Evolutionary conservation across 331 rosid genomes (phyloP), one percentile per base, ranked within the genome.

Genomic region (Acacia pycnantha): DNA sequence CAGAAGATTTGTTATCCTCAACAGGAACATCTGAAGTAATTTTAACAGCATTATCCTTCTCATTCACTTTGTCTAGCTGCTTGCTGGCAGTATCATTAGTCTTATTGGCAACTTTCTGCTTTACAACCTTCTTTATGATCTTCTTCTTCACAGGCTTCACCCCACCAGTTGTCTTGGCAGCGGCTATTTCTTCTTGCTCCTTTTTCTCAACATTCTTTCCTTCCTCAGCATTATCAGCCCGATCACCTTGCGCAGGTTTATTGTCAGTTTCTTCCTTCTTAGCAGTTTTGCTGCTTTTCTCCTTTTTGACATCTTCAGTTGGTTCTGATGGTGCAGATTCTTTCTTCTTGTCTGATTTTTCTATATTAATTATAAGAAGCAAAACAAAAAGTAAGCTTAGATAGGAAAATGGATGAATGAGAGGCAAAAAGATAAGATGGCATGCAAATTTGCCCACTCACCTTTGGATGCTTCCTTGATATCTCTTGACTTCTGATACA

Each of bases 101-200:
- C 89, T 90, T 94, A 54, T 74, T 87, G 44, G 70, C 83, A 77
- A 85, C 93, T 85, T 92, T 96, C 81, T 87, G 98, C 85, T 90
- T 94, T 82, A 96, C 93, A 82, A 96, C 82, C 92, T 86, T 96
- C 81, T 84, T 93, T 59, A 93, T 91, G 73, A 96, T 73, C 84
- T 90, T 96, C 88, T 89, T 96, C 81, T 92, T 96, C 87, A 88
- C 97, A 67, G 98, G 21, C 87, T 89, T 92, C 72, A 69, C 92
- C 69, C 33, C 84, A 31, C 90, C 82, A 16, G 89, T 48, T 67
- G 90, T 81, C 83, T 85, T 93, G 73, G 88, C 87, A 77, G 79
- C 29, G 46, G 86, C 89, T 77, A 84, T 66, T 78, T 82, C 92
- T 66, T 35, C 91, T 46, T 21, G 85, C 56, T 80, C 93, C 43